Evolutionary conservation across 78 protist genomes (phyloP).

Genomic region (Pelomyxa schiedti): DNA sequence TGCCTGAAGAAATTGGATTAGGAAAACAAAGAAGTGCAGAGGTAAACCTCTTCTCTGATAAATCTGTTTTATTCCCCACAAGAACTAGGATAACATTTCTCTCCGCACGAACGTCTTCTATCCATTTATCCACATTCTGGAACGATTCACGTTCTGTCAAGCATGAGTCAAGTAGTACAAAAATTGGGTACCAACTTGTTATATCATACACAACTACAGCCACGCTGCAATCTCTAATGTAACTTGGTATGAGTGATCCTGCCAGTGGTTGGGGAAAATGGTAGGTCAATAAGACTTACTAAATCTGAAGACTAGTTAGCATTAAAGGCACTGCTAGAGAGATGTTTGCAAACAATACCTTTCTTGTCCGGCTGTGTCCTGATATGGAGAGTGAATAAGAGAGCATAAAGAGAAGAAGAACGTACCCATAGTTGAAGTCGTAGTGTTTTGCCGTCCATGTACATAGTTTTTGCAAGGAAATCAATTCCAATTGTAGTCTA

Average conservation of each 20-base stretch:
- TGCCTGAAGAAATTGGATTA: conserved; percentile 34
- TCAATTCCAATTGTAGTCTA: conserved; percentile 97
- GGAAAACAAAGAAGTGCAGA: not conserved
- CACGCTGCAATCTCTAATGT: conserved; percentile 91
- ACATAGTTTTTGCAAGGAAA: conserved; percentile 87
- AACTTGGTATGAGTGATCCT: conserved; percentile 91
- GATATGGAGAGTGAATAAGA: too few species aligned
- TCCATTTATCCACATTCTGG: conserved; percentile 72
- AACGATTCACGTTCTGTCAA: conserved; percentile 65
- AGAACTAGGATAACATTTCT: conserved; percentile 85
- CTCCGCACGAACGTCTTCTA: conserved; percentile 87
- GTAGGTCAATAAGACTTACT: not conserved
- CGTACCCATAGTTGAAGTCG: conserved; percentile 98
- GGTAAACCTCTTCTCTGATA: conserved; percentile 71
- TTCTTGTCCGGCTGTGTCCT: conserved; percentile 87
- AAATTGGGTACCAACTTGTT: conserved; percentile 54
- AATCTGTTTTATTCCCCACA: conserved; percentile 94
- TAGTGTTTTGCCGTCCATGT: conserved; percentile 85
- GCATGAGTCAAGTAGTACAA: not conserved
- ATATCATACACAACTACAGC: conserved; percentile 96
- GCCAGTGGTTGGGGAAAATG: conserved; percentile 33
- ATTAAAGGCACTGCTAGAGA: not conserved
- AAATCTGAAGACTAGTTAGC: conserved; percentile 1
- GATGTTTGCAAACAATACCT: not conserved
- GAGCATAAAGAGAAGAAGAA: too few species aligned